A percentile compares a stretch with the other conserved stretches of the same genome.
phyloP scores from a whole-genome alignment of 192 early-diverging fungal species.

The Backusella macrospora region DNA sequence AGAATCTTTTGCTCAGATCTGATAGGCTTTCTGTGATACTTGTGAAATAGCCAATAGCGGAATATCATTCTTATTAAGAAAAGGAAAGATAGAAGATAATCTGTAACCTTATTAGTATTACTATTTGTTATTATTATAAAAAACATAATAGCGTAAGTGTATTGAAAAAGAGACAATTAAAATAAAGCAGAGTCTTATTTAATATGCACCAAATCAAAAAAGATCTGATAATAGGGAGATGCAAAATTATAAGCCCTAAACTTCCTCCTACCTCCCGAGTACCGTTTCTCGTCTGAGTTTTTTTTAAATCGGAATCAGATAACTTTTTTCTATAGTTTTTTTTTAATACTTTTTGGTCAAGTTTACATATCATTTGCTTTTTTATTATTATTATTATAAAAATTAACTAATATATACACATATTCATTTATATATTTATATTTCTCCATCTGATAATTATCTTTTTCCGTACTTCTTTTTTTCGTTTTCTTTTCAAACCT shows the following conservation, averaged over 20 bases:
- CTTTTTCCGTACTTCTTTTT: not conserved
- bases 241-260: not conserved
- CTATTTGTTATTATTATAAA: not conserved
- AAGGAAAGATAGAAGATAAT: constrained; percentile 12
- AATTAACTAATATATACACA: too few relatives aligned
- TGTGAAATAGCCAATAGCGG: constrained; percentile 9
- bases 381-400: too few relatives aligned
- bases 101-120: not conserved
- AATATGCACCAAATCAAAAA: not conserved
- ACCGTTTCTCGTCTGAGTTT: constrained; percentile 11
- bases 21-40: constrained; percentile 9
- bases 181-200: not conserved
- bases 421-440: not conserved
- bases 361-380: too few relatives aligned
- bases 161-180: not conserved
- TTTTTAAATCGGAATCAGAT: constrained; percentile 6
- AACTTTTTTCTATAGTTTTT: not conserved
- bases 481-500: not conserved
- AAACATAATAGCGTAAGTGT: not conserved
- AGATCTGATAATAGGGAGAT: constrained; percentile 6
- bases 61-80: not conserved
- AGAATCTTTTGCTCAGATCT: constrained; percentile 6
- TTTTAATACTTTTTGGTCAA: not conserved
- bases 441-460: constrained; percentile 8
- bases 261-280: not conserved